Base-by-base conservation (phyloP, 2,329 filamentous ascomycete species). In the Pseudopithomyces maydicus region DNA sequence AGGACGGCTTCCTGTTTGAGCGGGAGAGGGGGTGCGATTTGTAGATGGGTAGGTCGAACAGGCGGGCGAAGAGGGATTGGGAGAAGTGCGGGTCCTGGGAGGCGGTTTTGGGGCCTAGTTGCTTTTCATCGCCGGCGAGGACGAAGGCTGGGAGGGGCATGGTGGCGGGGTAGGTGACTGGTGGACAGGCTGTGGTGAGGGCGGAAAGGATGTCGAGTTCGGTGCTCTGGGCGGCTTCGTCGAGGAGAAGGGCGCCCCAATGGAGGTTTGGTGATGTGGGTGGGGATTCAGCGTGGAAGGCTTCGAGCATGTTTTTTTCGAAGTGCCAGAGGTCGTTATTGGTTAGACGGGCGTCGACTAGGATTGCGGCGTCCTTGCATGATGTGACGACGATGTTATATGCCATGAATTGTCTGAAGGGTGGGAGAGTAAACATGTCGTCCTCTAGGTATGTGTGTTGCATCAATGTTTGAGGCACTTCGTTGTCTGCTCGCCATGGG, bases 41-140 rank as follows among this genome's bases (percentile, higher is more conserved):
- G 57, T 79, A 80, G 1, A 78, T 45, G 11, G 72, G 59, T n/a
- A 72, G 67, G 8, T 66, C 53, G 48, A 76, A 75, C 1, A 81
- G 69, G 17, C 79, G 75, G 41, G 77, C 76, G 57, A 81, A 80
- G 15, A 80, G 66, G 3, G 76, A 79, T 4, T 61, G 73, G 41
- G 69, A 70, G 44, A 79, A 68, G 15, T 59, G 61, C 12, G 73
- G 63, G 39, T 72, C 58, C 20, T 61, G 66, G 32, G 75, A 78
- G 41, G 72, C 71, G 12, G 74, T 75, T 49, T 73, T 70, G 20
- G 79, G 76, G 1, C 77, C 78, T 32, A 81, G 73, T 61, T 81
- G 79, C 47, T 77, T 71, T 42, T 80, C 72, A 61, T 81, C 79
- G 32, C 79, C 79, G 17, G 79, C 79, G 78, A 81, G 77, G n/a